Evolutionary conservation across 805 yeast species (phyloP), one percentile per base, ranked within the genome.

Genomic region (Spathaspora sp.): DNA sequence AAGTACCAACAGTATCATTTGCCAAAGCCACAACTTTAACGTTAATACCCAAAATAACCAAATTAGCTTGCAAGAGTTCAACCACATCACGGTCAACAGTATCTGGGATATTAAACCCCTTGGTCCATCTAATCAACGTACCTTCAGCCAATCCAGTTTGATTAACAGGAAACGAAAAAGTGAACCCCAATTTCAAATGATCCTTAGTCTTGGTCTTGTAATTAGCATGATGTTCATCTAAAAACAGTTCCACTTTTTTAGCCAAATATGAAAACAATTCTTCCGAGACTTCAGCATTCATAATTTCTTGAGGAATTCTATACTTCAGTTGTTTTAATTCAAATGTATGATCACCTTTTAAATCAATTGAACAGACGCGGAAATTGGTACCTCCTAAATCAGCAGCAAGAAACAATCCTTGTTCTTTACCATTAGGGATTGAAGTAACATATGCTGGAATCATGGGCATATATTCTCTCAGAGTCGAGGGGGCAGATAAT

Each of bases 371-470:
- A 65, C 97, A 91, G 23, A 94, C 97, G 62, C 99, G 79, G 72
- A 93, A 90, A 68, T 94, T 92, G 52, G 98, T 92, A 48, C 98
- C 98, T 55, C 99, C 99, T 49, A 93, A 77, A 65, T 93, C 98
- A 4, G 94, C 96, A 50, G 98, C 98, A 54, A 93, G 73, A 55
- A 79, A 82, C 40, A 88, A 75, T 44, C 98, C 98, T 50, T 75
- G 76, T 66, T 93, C 99, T 46, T 80, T 76, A 44, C 99, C 99
- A 43, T 78, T 80, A 19, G 99, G 99, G 51, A 89, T 79, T 10
- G 80, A 77, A 8, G 97, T 89, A 32, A 93, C 96, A 64, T 69
- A 93, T 1, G 97, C 82, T 38, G 98, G 98, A 60, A 94, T 89
- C 99, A 93, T 94, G 42, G 94, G 93, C 72, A 71, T 70, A 50